These are phyloP conservation scores for Pseudozyma flocculosa DNA, from an alignment of 1,284 basidiomycete species.

Conservation along the genomic window DNA sequence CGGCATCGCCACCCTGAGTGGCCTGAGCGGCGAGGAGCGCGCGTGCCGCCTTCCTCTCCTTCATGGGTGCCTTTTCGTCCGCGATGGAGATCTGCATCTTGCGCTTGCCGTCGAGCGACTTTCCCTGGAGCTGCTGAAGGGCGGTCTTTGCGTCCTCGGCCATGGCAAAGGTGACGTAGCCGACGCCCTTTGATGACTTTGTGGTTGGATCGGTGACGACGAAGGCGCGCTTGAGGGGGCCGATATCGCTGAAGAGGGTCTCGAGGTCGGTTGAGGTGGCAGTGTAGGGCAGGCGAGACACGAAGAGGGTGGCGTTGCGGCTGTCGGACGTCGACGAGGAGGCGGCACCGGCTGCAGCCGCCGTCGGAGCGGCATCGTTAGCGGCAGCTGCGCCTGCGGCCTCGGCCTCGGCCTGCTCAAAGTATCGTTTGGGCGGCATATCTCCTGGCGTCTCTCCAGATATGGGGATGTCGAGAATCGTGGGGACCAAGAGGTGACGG, in stretches of 20 bases:
- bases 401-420: conserved; percentile 32
- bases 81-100: conserved; percentile 51
- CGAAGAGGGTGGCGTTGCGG: conserved; percentile 56
- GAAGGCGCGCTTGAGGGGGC: conserved; percentile 89
- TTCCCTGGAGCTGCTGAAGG: conserved; percentile 48
- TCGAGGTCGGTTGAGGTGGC: conserved; percentile 86
- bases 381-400: conserved; percentile 3
- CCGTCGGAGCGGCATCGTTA: conserved; percentile 4
- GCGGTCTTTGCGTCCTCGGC: conserved; percentile 73
- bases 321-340: no score
- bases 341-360: conserved; percentile 6
- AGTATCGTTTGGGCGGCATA: conserved; percentile 41
- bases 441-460: background rate
- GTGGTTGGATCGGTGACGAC: conserved; percentile 78
- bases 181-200: conserved; percentile 90
- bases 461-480: background rate
- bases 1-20: background rate
- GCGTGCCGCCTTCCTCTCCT: conserved; percentile 15
- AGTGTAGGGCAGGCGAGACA: conserved; percentile 71
- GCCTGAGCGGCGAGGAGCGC: background rate
- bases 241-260: conserved; percentile 91
- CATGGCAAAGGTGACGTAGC: conserved; percentile 90
- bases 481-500: no score
- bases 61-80: conserved; percentile 36
- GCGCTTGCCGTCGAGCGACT: conserved; percentile 47